These are phyloP conservation scores for Boeremia lycopersici DNA, from an alignment of 2,329 filamentous ascomycete species.

Conservation along the genomic window DNA sequence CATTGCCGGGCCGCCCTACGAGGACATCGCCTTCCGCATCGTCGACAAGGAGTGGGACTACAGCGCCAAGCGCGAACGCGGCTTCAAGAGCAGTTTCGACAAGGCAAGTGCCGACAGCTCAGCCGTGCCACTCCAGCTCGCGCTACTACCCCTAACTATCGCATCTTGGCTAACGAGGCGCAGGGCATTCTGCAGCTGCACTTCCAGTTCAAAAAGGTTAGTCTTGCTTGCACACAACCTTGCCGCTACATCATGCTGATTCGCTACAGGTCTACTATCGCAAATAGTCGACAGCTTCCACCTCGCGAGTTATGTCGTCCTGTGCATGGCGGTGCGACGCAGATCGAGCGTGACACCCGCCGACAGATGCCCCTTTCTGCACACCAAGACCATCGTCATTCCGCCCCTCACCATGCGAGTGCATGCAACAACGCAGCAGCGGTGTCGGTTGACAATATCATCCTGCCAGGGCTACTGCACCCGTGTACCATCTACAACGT, in stretches of 20 bases:
- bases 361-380: background rate
- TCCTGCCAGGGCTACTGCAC: background rate
- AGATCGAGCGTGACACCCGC: background rate
- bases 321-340: too few relatives aligned
- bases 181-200: conserved; percentile 94
- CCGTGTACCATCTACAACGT: background rate
- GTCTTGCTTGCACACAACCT: conserved; percentile 18
- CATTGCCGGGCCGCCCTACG: conserved; percentile 92
- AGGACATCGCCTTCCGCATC: conserved; percentile 95
- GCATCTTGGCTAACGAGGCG: conserved; percentile 35
- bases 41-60: conserved; percentile 99
- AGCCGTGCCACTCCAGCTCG: background rate
- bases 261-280: conserved; percentile 54
- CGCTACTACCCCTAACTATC: background rate
- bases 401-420: conserved; percentile 2
- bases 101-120: conserved; percentile 69
- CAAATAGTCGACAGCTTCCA: conserved; percentile 38
- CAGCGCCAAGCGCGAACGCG: conserved; percentile 90
- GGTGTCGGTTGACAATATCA: conserved; percentile 15
- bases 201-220: conserved; percentile 98
- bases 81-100: conserved; percentile 96
- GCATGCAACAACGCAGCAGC: conserved; percentile 12
- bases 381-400: background rate
- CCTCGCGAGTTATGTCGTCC: background rate
- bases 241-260: conserved; percentile 28